These are phyloP conservation scores for Fusarium longipes DNA, from an alignment of 2,329 filamentous ascomycete genomes.

Conservation along the genomic window DNA sequence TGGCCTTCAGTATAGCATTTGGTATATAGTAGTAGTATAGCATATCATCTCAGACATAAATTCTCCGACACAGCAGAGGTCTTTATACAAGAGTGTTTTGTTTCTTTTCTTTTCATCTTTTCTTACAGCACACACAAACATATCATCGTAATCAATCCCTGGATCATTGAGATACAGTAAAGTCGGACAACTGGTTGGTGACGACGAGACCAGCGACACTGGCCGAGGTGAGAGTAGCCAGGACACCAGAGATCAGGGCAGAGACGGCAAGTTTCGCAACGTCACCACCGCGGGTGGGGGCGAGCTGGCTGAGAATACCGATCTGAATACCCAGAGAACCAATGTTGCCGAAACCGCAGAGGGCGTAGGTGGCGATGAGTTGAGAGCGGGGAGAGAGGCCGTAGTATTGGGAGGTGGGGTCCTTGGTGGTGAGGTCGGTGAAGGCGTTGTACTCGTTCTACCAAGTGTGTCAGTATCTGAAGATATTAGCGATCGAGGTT, in stretches of 20 bases:
- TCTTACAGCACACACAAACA: slow-evolving; percentile 14
- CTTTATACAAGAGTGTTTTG: not conserved
- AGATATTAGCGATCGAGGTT: too few species aligned
- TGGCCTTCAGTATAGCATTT: slow-evolving; percentile 29
- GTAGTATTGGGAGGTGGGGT: slow-evolving; percentile 68
- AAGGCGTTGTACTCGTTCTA: slow-evolving; percentile 85
- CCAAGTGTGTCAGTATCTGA: slow-evolving; percentile 14
- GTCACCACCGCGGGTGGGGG: slow-evolving; percentile 78
- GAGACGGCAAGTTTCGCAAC: slow-evolving; percentile 81
- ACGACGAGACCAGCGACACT: slow-evolving; percentile 81
- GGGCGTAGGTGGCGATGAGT: slow-evolving; percentile 86
- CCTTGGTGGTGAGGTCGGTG: slow-evolving; percentile 61
- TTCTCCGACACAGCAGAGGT: slow-evolving; percentile 6
- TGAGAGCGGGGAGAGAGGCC: slow-evolving; percentile 74
- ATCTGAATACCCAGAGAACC: slow-evolving; percentile 90
- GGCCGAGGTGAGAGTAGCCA: slow-evolving; percentile 83
- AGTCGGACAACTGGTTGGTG: slow-evolving; percentile 56
- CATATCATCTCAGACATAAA: slow-evolving; percentile 21
- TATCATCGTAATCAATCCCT: not conserved
- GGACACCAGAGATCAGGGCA: slow-evolving; percentile 80
- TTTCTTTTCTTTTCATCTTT: not conserved
- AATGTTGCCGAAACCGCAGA: slow-evolving; percentile 88
- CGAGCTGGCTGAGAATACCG: slow-evolving; percentile 84
- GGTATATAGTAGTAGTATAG: slow-evolving; percentile 25
- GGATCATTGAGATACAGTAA: slow-evolving; percentile 15